These are phyloP conservation scores for Solanum rostratum DNA, from an alignment of 257 asterid genomes.

Conservation along the genomic window DNA sequence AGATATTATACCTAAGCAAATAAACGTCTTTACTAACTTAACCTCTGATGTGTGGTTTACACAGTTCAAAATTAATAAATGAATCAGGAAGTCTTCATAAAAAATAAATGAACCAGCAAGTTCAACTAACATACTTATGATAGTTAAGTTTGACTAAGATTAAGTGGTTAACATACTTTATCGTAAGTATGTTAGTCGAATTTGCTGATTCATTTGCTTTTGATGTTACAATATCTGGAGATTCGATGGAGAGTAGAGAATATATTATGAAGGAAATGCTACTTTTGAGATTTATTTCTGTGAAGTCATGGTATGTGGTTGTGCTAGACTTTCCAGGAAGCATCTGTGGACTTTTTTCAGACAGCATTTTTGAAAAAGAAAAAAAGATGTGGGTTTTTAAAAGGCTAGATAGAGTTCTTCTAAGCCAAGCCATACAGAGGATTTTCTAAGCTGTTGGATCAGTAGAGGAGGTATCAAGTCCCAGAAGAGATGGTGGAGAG, in stretches of 20 bases:
- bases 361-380: neutral
- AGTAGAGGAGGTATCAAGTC: neutral
- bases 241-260: neutral
- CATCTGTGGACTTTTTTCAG: neutral
- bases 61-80: neutral
- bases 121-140: neutral
- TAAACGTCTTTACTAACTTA: neutral
- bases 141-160: neutral
- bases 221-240: neutral
- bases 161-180: neutral
- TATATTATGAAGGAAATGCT: neutral
- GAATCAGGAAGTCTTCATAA: neutral
- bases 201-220: neutral
- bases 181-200: neutral
- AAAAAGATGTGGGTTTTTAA: neutral
- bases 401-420: neutral
- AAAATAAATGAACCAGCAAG: neutral
- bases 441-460: neutral
- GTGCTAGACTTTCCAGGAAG: neutral
- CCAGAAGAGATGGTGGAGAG: neutral
- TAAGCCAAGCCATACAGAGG: neutral
- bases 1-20: neutral
- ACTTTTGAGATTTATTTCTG: neutral
- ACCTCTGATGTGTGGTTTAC: neutral
- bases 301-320: neutral